phyloP scores from a whole-genome alignment of 306 rosid genomes.

The Cucumis cinereus region DNA sequence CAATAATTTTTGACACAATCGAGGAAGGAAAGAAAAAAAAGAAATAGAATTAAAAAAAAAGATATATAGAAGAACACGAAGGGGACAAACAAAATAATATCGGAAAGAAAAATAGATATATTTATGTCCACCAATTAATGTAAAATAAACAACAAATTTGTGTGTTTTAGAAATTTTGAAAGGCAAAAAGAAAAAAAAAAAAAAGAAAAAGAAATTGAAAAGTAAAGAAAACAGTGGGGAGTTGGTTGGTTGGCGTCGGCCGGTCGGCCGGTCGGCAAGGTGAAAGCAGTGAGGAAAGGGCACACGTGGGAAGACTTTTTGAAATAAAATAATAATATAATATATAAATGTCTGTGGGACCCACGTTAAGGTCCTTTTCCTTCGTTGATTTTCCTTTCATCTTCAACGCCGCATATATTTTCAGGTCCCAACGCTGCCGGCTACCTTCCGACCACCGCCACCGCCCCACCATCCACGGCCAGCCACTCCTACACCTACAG shows the following conservation, averaged over 20 bases:
- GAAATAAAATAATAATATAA: neutral
- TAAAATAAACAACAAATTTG: neutral
- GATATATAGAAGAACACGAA: neutral
- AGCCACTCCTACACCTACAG: neutral
- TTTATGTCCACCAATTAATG: neutral
- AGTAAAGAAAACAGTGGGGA: neutral
- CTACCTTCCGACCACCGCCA: conserved; percentile 8
- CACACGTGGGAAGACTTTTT: conserved; percentile 1
- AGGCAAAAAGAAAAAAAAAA: neutral
- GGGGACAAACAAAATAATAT: neutral
- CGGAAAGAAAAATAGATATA: neutral
- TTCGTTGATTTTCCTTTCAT: neutral
- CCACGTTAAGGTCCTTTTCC: neutral
- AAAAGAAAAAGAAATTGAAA: neutral
- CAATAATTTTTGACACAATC: neutral
- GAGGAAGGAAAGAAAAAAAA: neutral
- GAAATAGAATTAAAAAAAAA: neutral
- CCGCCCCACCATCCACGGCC: neutral
- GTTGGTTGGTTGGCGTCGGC: neutral
- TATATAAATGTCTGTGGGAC: neutral
- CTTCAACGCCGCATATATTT: neutral
- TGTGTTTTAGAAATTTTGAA: no score
- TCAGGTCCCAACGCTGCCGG: conserved; percentile 1
- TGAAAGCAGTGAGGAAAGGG: neutral
- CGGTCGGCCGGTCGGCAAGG: conserved; percentile 4